Conservation (phyloP, 2,329 filamentous ascomycete genomes). For the Phialophora verrucosa region DNA sequence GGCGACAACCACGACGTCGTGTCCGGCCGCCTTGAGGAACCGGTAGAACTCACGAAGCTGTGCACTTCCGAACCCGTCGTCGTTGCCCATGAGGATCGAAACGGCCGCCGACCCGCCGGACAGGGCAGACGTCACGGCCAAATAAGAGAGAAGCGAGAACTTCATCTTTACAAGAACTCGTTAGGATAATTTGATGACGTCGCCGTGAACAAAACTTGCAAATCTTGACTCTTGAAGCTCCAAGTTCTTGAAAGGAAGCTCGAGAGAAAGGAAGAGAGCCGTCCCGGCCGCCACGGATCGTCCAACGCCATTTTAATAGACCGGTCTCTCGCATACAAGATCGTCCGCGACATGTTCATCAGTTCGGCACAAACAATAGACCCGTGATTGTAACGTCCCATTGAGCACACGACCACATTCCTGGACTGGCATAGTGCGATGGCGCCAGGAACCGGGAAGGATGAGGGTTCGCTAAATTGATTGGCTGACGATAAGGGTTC, state of each 20-base stretch:
- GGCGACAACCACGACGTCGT: constrained; percentile 53
- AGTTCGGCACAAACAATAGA: constrained; percentile 3
- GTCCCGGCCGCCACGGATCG: background rate
- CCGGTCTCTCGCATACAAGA: constrained; percentile 2
- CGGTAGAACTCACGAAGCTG: constrained; percentile 52
- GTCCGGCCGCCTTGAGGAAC: constrained; percentile 45
- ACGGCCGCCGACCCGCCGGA: constrained; percentile 27
- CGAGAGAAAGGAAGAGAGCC: constrained; percentile 1
- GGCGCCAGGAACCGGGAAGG: constrained; percentile 4
- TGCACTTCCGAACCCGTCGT: constrained; percentile 51
- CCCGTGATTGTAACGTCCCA: constrained; percentile 16
- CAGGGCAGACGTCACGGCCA: constrained; percentile 8
- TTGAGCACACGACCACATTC: constrained; percentile 17
- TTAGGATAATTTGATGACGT: background rate
- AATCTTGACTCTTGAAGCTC: constrained; percentile 11
- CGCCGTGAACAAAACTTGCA: constrained; percentile 2
- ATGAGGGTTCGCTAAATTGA: background rate
- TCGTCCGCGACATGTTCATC: constrained; percentile 1
- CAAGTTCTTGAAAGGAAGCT: background rate
- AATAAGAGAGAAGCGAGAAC: constrained; percentile 7
- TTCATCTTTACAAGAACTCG: constrained; percentile 12
- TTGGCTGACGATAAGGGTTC: constrained; percentile 18
- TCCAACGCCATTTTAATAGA: constrained; percentile 10
- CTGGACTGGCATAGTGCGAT: constrained; percentile 7
- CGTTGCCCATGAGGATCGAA: constrained; percentile 41